Percentiles rank a stretch among this genome's conserved stretches.
These are phyloP conservation scores for Dendrobium nobile DNA, from an alignment of 106 monocot genomes.

Conservation along the genomic window DNA sequence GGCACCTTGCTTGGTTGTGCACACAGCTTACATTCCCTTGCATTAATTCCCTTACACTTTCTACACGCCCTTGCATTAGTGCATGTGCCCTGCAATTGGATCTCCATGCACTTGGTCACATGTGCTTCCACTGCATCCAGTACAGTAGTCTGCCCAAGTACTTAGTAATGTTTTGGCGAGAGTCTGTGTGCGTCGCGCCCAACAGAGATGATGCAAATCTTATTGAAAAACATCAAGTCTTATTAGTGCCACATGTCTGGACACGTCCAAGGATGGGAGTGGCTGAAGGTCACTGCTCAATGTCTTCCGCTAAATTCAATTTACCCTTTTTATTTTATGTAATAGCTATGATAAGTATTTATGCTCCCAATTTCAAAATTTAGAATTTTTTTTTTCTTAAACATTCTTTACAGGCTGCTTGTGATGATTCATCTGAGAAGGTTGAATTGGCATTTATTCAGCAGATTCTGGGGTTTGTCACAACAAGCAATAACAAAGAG, in stretches of 20 bases:
- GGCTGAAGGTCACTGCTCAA: too few species aligned
- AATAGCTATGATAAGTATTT: neutral
- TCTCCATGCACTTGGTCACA: neutral
- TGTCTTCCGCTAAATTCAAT: neutral
- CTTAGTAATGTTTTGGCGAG: neutral
- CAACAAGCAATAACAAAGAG: neutral
- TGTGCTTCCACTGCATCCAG: neutral
- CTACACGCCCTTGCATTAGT: neutral
- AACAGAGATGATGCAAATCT: neutral
- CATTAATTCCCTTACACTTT: too few species aligned
- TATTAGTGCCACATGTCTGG: too few species aligned
- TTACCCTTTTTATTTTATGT: neutral
- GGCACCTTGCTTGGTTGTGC: neutral
- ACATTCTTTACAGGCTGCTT: conserved; percentile 7
- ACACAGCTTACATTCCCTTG: neutral
- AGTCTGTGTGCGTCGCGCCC: neutral
- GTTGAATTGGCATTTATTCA: conserved; percentile 12
- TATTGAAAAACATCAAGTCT: neutral
- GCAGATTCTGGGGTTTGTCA: neutral
- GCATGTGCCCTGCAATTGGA: neutral
- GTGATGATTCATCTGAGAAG: conserved; percentile 7
- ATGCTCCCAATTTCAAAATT: neutral
- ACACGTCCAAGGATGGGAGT: too few species aligned
- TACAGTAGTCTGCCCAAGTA: neutral
- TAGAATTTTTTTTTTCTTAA: neutral